Conservation (phyloP, 2,329 filamentous ascomycete species). For the Aureobasidium sp. region DNA sequence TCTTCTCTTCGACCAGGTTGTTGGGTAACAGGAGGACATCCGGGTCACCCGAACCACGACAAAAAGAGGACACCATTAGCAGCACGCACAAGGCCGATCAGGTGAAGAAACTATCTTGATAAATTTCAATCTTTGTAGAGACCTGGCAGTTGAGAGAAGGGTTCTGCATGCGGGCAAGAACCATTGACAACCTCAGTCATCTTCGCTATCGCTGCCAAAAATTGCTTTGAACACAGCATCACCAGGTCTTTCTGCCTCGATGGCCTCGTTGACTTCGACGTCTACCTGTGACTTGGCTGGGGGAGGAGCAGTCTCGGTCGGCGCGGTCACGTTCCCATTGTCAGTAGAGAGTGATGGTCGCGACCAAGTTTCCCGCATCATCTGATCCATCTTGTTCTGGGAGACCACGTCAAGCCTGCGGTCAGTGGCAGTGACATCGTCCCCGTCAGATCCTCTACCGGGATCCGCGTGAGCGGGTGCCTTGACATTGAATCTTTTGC, state of each 20-base stretch:
- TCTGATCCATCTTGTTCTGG: slow-evolving; percentile 48
- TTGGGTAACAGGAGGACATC: background rate
- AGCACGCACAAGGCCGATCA: too few relatives aligned
- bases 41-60: background rate
- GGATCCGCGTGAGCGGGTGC: slow-evolving; percentile 57
- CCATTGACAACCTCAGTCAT: slow-evolving; percentile 20
- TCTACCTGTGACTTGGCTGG: slow-evolving; percentile 45
- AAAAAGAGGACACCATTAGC: too few relatives aligned
- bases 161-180: background rate
- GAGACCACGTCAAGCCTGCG: slow-evolving; percentile 44
- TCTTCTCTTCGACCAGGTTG: background rate
- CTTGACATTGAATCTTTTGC: slow-evolving; percentile 88
- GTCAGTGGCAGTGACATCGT: slow-evolving; percentile 22
- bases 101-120: too few relatives aligned
- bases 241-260: slow-evolving; percentile 66
- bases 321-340: slow-evolving; percentile 20
- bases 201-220: slow-evolving; percentile 67
- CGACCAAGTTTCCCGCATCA: slow-evolving; percentile 41
- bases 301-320: slow-evolving; percentile 17
- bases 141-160: too few relatives aligned
- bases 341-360: background rate
- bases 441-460: slow-evolving; percentile 27
- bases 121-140: too few relatives aligned
- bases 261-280: slow-evolving; percentile 67
- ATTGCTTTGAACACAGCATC: slow-evolving; percentile 86